Base-by-base conservation (phyloP, 148 eudicot species). In the Nyssa sinensis region DNA sequence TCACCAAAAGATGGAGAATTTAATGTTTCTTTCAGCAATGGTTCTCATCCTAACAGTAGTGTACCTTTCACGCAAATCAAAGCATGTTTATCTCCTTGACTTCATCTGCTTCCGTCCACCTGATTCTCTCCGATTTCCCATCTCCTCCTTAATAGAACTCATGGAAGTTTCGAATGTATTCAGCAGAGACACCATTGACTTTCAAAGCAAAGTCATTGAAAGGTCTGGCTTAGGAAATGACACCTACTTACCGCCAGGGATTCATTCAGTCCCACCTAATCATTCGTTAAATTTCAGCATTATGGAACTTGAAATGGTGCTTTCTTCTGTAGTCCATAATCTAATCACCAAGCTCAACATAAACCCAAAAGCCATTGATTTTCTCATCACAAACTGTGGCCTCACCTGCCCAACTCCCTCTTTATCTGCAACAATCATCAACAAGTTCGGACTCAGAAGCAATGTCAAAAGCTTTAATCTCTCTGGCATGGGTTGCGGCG, bases 401-500 rank as follows among this genome's bases (percentile, higher is more conserved):
- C 27, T 85, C 12, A 74, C 74, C 16, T 82, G 84, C 65, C 82
- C 86, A 8, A 85, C 82, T 23, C 88, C 86, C 32, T 80, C 86
- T 7, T 66, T 82, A 66, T 67, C 88, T 10, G 63, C 82, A n/a
- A 68, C 72, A 75, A 62, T 85, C 24, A 77, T 82, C 3, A 85
- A 85, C 17, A 69, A 62, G 70, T 85, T 85, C 14, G 83, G 85
- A 14, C 77, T 85, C 47, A 69, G 88, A 60, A 85, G n/a, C n/a
- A n/a, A n/a, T n/a, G n/a, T n/a, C n/a, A n/a, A n/a, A n/a, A n/a
- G n/a, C n/a, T n/a, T n/a, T 61, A 81, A 69, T 68, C 70, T 85
- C 28, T 82, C 88, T 0, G 83, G 88, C 31, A 82, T 85, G 88
- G 88, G 88, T 7, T 85, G 85, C 37, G 82, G 88, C 31, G 88